Evolutionary conservation across 2,329 filamentous ascomycete species (phyloP), one percentile per base, ranked within the genome.

Genomic region (Daldinia sp.): DNA sequence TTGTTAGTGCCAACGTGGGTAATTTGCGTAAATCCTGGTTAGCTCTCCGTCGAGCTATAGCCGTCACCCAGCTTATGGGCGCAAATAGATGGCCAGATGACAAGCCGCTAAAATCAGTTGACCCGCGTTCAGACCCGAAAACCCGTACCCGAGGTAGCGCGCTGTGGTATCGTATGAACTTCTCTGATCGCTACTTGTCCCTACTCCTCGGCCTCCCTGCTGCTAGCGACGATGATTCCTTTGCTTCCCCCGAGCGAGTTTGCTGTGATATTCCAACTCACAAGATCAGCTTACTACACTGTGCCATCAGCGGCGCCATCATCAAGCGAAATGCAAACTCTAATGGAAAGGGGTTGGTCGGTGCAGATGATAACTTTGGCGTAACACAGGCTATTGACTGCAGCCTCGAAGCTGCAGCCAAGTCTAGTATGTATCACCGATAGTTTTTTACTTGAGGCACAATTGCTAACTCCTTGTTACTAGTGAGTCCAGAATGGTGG

Each of bases 1-100:
- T 6, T 23, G 34, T 15, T 48, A 66, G 64, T 53, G 76, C 78
- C 34, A 85, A 86, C 58, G 78, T 77, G 0, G 85, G 85, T 0
- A 85, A 84, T 43, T 74, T 86, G 1, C 80, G 84, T 19, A 82
- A 83, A 43, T 77, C 83, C 2, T 88, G 85, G 84, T 72, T 87
- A 19, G 78, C 76, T 5, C 78, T 78, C 19, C 81, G 85, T 0
- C 77, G 83, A 4, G 82, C 82, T 3, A 72, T 87, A 30, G 79
- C 77, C 45, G 75, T 86, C 32, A 83, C 79, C 0, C 83, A 85
- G 68, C 78, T 83, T 27, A 80, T 86, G 74, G 81, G 83, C 3
- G 74, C 83, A 11, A 78, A 82, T 61, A 74, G 75, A n/a, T 66
- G 60, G 56, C 74, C 73, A 51, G 68, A 71, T 55, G 63, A 73